Conservation (phyloP, 352 stramenopile genomes). For the Albugo laibachii region DNA sequence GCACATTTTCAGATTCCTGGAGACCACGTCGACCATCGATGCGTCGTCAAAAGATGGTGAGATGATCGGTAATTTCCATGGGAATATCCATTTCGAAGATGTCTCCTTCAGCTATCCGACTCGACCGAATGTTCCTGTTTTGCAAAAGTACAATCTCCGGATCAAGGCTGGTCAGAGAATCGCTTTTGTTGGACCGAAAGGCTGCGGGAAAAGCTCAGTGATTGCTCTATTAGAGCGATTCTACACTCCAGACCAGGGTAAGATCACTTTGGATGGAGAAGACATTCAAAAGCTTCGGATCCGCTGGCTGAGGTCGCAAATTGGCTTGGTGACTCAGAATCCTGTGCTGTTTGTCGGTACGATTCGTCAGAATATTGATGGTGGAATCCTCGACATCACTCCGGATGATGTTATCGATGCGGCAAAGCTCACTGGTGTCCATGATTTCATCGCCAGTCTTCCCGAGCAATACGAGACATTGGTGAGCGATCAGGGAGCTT, state of each 20-base stretch:
- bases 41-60: constrained; percentile 17
- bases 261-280: constrained; percentile 50
- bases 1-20: constrained; percentile 25
- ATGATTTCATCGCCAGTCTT: constrained; percentile 76
- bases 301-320: constrained; percentile 25
- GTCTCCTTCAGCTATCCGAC: constrained; percentile 65
- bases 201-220: constrained; percentile 41
- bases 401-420: constrained; percentile 65
- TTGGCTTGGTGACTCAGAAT: constrained; percentile 32
- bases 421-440: constrained; percentile 52
- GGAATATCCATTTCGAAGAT: constrained; percentile 28
- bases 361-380: constrained; percentile 67
- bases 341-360: constrained; percentile 46
- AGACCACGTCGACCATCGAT: constrained; percentile 25
- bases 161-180: constrained; percentile 21
- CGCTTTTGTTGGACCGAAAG: constrained; percentile 17
- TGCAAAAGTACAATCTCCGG: constrained; percentile 8
- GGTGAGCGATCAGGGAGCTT: constrained; percentile 38
- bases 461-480: constrained; percentile 72
- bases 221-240: constrained; percentile 50
- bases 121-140: constrained; percentile 12
- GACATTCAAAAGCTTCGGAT: constrained; percentile 48
- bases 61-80: constrained; percentile 14
- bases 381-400: constrained; percentile 28
- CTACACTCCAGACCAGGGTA: constrained; percentile 44